Percentiles rank a stretch among this genome's conserved stretches.
Evolutionary conservation across 305 asterid species (phyloP).

Genomic region (Fraxinus sp.): DNA sequence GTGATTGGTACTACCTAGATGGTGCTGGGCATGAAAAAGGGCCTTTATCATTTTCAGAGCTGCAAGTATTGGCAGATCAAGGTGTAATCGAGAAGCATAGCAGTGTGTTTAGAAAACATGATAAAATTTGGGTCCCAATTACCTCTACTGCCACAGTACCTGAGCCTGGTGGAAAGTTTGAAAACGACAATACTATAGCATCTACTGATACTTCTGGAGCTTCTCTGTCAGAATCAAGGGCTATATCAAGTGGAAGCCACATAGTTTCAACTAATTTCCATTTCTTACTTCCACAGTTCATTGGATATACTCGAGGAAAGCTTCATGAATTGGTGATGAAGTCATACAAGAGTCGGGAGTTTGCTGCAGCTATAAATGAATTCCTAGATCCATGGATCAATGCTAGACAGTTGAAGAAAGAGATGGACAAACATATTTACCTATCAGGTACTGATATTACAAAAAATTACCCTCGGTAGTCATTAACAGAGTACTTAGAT

Average conservation of each 20-base stretch:
- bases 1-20: conserved; percentile 96
- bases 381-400: conserved; percentile 97
- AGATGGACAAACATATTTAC: conserved; percentile 54
- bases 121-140: conserved; percentile 92
- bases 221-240: conserved; percentile 37
- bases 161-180: conserved; percentile 35
- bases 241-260: conserved; percentile 32
- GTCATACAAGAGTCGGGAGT: conserved; percentile 95
- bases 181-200: conserved; percentile 34
- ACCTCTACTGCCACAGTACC: conserved; percentile 37
- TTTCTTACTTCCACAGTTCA: conserved; percentile 81
- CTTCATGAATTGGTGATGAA: conserved; percentile 98
- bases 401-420: conserved; percentile 89
- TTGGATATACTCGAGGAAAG: conserved; percentile 93
- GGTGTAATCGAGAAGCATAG: conserved; percentile 75
- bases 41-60: conserved; percentile 75
- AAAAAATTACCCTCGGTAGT: background rate
- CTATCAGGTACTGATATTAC: conserved; percentile 52
- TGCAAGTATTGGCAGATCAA: conserved; percentile 78
- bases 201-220: conserved; percentile 31
- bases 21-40: conserved; percentile 98
- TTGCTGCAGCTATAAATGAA: conserved; percentile 98
- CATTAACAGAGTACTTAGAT: background rate
- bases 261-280: conserved; percentile 53
- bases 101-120: conserved; percentile 81